Evolutionary conservation across 2,329 filamentous ascomycete genomes (phyloP).

Genomic region (Penicillium decumbens): DNA sequence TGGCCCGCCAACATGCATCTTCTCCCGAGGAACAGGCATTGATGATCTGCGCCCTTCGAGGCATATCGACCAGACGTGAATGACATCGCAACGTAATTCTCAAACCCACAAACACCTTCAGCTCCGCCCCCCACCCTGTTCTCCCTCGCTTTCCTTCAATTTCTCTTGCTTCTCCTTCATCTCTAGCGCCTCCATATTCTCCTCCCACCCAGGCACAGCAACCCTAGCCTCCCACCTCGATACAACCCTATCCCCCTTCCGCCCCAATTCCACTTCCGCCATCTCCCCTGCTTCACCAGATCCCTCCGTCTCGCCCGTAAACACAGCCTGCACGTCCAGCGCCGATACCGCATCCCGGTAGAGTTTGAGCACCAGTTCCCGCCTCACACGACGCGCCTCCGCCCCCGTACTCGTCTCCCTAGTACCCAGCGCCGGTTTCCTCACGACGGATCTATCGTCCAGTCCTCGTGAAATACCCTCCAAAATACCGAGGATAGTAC

Average conservation of each 20-base stretch:
- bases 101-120: conserved; percentile 14
- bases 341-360: conserved; percentile 52
- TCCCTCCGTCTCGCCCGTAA: conserved; percentile 46
- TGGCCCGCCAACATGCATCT: conserved; percentile 6
- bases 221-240: conserved; percentile 31
- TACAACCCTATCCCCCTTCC: conserved; percentile 30
- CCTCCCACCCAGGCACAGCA: conserved; percentile 35
- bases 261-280: conserved; percentile 27
- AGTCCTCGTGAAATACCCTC: conserved; percentile 59
- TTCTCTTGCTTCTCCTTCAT: conserved; percentile 19
- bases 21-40: background rate
- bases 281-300: conserved; percentile 16
- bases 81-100: background rate
- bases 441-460: conserved; percentile 26
- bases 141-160: background rate
- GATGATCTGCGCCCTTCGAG: background rate
- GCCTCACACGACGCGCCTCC: conserved; percentile 21
- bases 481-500: conserved; percentile 69
- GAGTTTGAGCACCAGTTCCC: conserved; percentile 32
- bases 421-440: conserved; percentile 23
- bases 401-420: conserved; percentile 2
- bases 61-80: background rate
- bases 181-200: conserved; percentile 38
- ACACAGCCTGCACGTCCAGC: conserved; percentile 58
- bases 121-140: conserved; percentile 18